Evolutionary conservation across 495 filamentous ascomycete genomes (phyloP).

Genomic region (Daldinia decipiens): DNA sequence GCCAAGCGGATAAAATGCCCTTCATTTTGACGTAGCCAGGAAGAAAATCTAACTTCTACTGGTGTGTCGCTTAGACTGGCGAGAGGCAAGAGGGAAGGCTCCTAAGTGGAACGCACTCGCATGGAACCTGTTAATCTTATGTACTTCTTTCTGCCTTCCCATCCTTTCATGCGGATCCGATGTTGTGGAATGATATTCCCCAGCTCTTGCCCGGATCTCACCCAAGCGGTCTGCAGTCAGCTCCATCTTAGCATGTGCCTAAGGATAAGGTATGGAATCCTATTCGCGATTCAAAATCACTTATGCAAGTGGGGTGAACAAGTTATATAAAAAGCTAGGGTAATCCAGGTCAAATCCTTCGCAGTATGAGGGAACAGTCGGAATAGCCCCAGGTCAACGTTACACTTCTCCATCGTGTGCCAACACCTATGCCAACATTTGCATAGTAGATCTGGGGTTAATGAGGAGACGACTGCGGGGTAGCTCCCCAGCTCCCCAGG

Average conservation of each 20-base stretch:
- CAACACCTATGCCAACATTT: slow-evolving; percentile 14
- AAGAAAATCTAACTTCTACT: slow-evolving; percentile 1
- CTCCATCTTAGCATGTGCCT: slow-evolving; percentile 8
- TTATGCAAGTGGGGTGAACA: slow-evolving; percentile 11
- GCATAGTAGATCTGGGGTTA: slow-evolving; percentile 24
- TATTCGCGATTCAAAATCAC: slow-evolving; percentile 25
- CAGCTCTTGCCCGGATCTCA: slow-evolving; percentile 21
- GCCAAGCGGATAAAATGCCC: slow-evolving; percentile 16
- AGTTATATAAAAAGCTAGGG: slow-evolving; percentile 6
- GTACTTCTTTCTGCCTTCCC: slow-evolving; percentile 13
- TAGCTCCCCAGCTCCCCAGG: slow-evolving; percentile 16
- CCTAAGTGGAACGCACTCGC: slow-evolving; percentile 8
- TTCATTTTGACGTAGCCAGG: slow-evolving; percentile 37
- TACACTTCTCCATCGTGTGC: slow-evolving; percentile 31
- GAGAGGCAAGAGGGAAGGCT: slow-evolving; percentile 2
- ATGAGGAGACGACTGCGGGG: slow-evolving; percentile 38
- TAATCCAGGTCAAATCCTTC: slow-evolving; percentile 20
- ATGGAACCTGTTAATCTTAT: slow-evolving; percentile 26
- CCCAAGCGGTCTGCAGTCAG: slow-evolving; percentile 29
- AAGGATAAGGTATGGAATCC: slow-evolving; percentile 13
- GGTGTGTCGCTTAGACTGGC: neutral
- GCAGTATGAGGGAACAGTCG: neutral
- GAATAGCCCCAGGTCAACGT: slow-evolving; percentile 26
- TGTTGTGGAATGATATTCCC: slow-evolving; percentile 28
- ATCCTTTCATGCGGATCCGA: slow-evolving; percentile 10